Evolutionary conservation across 306 rosid genomes (phyloP).

Genomic region (Rubus idaeus): DNA sequence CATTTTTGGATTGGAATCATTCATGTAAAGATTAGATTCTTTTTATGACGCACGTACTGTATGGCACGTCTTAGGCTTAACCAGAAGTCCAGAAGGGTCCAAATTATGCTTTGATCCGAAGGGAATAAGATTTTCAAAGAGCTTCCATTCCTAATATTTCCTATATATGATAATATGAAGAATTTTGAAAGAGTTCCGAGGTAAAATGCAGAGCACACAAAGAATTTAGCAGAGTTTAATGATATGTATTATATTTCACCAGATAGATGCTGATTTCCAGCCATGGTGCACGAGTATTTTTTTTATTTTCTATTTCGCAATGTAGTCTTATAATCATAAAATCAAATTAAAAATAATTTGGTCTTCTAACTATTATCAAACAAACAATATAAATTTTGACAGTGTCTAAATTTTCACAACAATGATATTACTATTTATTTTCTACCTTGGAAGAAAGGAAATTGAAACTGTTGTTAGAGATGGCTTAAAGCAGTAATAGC

Average conservation of each 20-base stretch:
- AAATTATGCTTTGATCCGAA: neutral
- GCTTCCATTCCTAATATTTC: neutral
- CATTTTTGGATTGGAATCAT: neutral
- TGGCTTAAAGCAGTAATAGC: neutral
- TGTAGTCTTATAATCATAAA: neutral
- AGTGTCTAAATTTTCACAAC: too few relatives aligned
- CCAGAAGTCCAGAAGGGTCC: neutral
- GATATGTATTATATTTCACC: neutral
- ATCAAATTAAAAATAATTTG: neutral
- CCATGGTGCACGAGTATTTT: neutral
- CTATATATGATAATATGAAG: neutral
- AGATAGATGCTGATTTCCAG: neutral
- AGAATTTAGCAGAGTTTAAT: neutral
- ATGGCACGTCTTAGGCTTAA: neutral
- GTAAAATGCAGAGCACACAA: neutral
- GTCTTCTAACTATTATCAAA: too few relatives aligned
- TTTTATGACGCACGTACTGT: neutral
- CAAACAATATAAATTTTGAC: too few relatives aligned
- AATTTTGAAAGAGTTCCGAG: neutral
- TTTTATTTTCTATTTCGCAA: neutral
- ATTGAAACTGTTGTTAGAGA: neutral
- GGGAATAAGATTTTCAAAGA: neutral
- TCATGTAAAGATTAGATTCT: neutral
- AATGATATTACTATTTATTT: neutral
- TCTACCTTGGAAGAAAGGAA: neutral